Evolutionary conservation across 2,329 filamentous ascomycete species (phyloP), one percentile per base, ranked within the genome.

Genomic region (Xylariomycetidae sp.): DNA sequence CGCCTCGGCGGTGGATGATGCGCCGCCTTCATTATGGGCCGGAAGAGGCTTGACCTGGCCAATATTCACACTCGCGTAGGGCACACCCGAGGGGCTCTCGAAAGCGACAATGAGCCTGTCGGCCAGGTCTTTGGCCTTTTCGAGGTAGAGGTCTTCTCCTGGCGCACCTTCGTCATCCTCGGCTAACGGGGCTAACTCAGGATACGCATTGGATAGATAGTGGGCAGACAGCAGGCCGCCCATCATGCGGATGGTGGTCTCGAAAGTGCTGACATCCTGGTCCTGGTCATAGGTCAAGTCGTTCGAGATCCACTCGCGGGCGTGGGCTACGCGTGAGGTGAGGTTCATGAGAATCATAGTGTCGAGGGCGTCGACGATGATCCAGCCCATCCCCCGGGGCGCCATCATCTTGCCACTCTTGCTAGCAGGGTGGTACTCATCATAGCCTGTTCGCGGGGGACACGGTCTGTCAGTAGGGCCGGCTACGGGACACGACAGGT

Each of bases 301-400:
- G 4, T 78, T 81, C 2, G 85, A 72, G 29, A 98, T 78, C 92
- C 92, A 98, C 54, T 94, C 76, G 35, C 90, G 74, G 18, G 92
- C 90, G 52, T 93, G 80, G 23, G 79, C 73, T 24, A 98, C 72
- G 41, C 89, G 80, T 19, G 79, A 83, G 10, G 90, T 96, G 44
- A 95, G 70, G 58, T 96, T 96, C 92, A 98, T 98, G 40, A 98
- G 70, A 66, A 98, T 98, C 72, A 96, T 76, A 1, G 92, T 98
- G 60, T 98, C 92, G 43, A 98, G 68, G 10, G 90, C 80, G 63
- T 98, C 92, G 37, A 98, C 82, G 42, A 98, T 95, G 52, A 96
- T 96, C 92, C 93, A 98, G 19, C 92, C 92, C 61, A 98, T 72
- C 17, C 90, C 92, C 42, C 86, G 79, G 4, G 82, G 73, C 6